Conservation (phyloP, 148 eudicot genomes). For the Cornus florida region DNA sequence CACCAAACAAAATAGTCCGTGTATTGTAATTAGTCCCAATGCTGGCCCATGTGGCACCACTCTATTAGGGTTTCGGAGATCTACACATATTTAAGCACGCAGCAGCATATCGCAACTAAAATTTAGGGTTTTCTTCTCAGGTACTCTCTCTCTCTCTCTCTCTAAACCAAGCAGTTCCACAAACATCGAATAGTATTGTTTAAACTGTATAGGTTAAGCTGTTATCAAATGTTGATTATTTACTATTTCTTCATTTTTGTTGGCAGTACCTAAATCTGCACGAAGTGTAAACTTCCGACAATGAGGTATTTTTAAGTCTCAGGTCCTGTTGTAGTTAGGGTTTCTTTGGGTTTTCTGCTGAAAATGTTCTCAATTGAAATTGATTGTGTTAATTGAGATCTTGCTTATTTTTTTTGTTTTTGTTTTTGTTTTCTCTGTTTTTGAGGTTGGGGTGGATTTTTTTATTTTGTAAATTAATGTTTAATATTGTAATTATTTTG, state of each 20-base stretch:
- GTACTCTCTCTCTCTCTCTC: constrained; percentile 17
- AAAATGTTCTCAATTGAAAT: background rate
- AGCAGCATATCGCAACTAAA: constrained; percentile 10
- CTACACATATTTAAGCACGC: background rate
- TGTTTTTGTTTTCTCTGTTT: background rate
- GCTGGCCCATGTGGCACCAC: too few species aligned
- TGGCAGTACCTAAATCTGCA: constrained; percentile 1
- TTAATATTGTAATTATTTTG: background rate
- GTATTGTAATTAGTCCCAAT: too few species aligned
- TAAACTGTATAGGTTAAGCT: background rate
- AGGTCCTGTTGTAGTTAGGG: background rate
- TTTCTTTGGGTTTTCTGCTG: background rate
- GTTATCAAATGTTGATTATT: background rate
- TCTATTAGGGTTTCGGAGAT: background rate
- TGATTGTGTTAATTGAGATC: background rate
- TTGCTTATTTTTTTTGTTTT: background rate
- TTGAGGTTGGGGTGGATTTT: too few species aligned
- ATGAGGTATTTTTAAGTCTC: constrained; percentile 10
- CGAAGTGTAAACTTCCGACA: background rate
- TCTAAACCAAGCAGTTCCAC: background rate
- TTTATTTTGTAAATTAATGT: background rate
- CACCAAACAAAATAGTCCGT: too few species aligned
- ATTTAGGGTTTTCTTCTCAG: constrained; percentile 17
- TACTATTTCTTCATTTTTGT: background rate
- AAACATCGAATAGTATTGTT: too few species aligned